Percentiles rank a stretch among this genome's conserved stretches.
These are phyloP conservation scores for Linanthus parryae DNA, from an alignment of 148 eudicot genomes.

Conservation along the genomic window DNA sequence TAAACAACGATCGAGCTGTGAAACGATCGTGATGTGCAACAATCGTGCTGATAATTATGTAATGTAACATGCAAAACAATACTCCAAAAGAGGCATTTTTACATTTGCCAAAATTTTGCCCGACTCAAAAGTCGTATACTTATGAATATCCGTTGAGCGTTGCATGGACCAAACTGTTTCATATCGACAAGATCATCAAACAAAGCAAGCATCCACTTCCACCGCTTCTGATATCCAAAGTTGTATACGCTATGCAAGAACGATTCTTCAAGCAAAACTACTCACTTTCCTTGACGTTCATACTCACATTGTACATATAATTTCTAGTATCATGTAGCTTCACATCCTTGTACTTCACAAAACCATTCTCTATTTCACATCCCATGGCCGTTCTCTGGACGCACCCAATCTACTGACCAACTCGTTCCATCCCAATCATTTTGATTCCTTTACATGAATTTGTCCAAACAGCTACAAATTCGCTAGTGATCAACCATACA, in stretches of 20 bases:
- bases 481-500: not conserved
- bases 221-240: not conserved
- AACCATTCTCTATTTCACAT: conserved; percentile 7
- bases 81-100: too few species aligned
- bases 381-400: not conserved
- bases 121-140: conserved; percentile 15
- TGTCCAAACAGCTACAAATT: not conserved
- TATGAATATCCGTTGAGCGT: conserved; percentile 17
- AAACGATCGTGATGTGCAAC: too few species aligned
- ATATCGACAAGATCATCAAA: conserved; percentile 17
- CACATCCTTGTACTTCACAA: conserved; percentile 1
- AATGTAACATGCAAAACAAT: too few species aligned
- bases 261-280: conserved; percentile 11
- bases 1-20: too few species aligned
- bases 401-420: conserved; percentile 13
- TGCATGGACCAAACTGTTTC: conserved; percentile 1
- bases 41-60: too few species aligned
- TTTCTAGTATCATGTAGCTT: conserved; percentile 13
- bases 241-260: conserved; percentile 22
- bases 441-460: not conserved
- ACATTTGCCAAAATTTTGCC: not conserved
- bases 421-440: not conserved
- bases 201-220: conserved; percentile 21
- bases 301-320: conserved; percentile 11
- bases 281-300: conserved; percentile 13